Evolutionary conservation across 2,329 filamentous ascomycete species (phyloP).

Genomic region (Emericellopsis cladophorae): DNA sequence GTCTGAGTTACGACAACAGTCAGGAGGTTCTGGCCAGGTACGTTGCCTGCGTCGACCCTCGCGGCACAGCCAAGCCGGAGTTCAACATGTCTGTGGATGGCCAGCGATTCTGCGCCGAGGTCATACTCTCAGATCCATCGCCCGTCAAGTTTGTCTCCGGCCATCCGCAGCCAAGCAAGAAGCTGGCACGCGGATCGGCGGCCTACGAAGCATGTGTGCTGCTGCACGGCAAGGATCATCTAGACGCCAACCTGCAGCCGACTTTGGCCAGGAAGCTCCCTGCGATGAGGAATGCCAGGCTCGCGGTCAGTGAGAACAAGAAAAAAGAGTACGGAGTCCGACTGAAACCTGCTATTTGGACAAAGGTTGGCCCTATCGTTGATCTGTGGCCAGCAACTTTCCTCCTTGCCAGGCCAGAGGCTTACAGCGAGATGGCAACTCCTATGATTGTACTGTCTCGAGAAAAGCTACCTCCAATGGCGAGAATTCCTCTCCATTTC

Average conservation of each 20-base stretch:
- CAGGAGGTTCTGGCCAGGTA: constrained; percentile 62
- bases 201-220: constrained; percentile 72
- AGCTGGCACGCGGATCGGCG: constrained; percentile 73
- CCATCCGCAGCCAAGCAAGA: constrained; percentile 52
- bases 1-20: constrained; percentile 58
- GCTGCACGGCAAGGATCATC: constrained; percentile 50
- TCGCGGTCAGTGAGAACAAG: constrained; percentile 73
- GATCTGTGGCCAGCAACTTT: constrained; percentile 53
- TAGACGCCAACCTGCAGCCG: constrained; percentile 66
- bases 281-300: constrained; percentile 71
- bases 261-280: constrained; percentile 60
- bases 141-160: constrained; percentile 59
- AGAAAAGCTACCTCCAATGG: constrained; percentile 47
- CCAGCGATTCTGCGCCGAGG: constrained; percentile 59
- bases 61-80: constrained; percentile 22
- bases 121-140: constrained; percentile 63
- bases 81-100: constrained; percentile 49
- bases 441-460: constrained; percentile 64
- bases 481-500: constrained; percentile 61
- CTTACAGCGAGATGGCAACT: constrained; percentile 44
- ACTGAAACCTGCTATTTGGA: constrained; percentile 69
- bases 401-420: constrained; percentile 39
- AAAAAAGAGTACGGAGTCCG: constrained; percentile 64
- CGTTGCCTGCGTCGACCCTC: constrained; percentile 46
- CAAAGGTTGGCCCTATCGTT: constrained; percentile 17